Evolutionary conservation across 2,329 filamentous ascomycete genomes (phyloP), one percentile per base, ranked within the genome.

Genomic region (Aspergillus niger): DNA sequence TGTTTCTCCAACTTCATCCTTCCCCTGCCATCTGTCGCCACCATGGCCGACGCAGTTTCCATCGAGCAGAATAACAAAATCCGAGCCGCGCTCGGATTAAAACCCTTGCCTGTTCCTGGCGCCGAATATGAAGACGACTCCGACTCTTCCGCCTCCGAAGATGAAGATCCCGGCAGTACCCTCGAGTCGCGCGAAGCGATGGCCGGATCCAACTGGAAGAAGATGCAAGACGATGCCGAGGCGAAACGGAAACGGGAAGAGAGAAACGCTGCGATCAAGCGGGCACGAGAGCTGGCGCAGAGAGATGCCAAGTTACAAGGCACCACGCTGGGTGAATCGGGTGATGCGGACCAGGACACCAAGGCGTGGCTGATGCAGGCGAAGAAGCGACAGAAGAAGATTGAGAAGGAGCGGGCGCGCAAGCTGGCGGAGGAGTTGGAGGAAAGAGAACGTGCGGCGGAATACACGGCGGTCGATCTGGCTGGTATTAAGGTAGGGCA

Each of bases 31-130:
- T 43, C 26, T 51, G 50, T 58, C 62, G 59, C 61, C 68, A 77
- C 63, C 32, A 82, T 82, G 79, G 73, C 80, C 62, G 80, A 81
- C 72, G 74, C 87, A 69, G 86, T 91, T 48, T 89, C 90, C 28
- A 93, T 98, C 73, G 91, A 96, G 77, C 92, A 97, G 83, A 92
- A 91, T 67, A 98, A 98, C 81, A 91, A 93, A 73, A 89, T 97
- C 72, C 92, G 94, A 70, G 83, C 89, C 69, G 91, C 92, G 53
- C 87, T 97, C 80, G 94, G 94, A 72, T 87, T 97, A 82, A 91
- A 94, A 73, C 93, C 92, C 26, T 81, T 98, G 71, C 91, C 92
- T 24, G 91, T 96, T 10, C 91, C 93, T 26, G 91, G 91, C 66
- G 76, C 80, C 57, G 75, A 77, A 53, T 65, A 78, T 61, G 77